Evolutionary conservation across 306 rosid genomes (phyloP).

Genomic region (Glycine tomentella): DNA sequence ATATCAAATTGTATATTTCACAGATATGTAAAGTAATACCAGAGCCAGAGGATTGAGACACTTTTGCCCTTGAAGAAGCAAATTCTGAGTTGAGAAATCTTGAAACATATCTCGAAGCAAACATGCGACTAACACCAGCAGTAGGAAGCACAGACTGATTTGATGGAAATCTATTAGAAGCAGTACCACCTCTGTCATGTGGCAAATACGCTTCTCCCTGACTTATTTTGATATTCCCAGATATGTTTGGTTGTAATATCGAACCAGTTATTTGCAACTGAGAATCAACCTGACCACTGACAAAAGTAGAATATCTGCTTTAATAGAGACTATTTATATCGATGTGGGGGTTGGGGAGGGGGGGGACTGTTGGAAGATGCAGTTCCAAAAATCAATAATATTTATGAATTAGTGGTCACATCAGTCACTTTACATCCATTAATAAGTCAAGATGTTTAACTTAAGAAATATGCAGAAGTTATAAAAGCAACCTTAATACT

Average conservation of each 20-base stretch:
- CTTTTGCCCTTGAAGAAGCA: conserved; percentile 59
- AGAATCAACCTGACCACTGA: conserved; percentile 96
- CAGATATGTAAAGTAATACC: conserved; percentile 57
- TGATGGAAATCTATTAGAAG: conserved; percentile 74
- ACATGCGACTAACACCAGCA: conserved; percentile 67
- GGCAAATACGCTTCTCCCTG: conserved; percentile 98
- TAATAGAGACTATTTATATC: conserved; percentile 14
- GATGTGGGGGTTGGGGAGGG: neutral
- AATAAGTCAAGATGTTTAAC: conserved; percentile 6
- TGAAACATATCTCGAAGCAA: conserved; percentile 83
- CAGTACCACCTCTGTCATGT: conserved; percentile 85
- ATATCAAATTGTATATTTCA: neutral
- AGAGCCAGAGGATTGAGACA: conserved; percentile 69
- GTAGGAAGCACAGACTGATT: conserved; percentile 67
- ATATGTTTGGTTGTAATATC: conserved; percentile 83
- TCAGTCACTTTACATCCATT: conserved; percentile 25
- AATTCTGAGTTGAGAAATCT: conserved; percentile 76
- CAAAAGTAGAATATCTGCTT: conserved; percentile 38
- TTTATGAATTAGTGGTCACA: neutral
- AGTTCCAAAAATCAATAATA: neutral
- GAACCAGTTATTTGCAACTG: conserved; percentile 96
- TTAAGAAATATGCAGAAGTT: conserved; percentile 34
- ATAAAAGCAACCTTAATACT: conserved; percentile 68
- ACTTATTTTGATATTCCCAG: conserved; percentile 89
- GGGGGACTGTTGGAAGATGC: neutral